Evolutionary conservation across 1,139 yeast genomes (phyloP), one percentile per base, ranked within the genome.

Genomic region (Saccharomyces hybrid): DNA sequence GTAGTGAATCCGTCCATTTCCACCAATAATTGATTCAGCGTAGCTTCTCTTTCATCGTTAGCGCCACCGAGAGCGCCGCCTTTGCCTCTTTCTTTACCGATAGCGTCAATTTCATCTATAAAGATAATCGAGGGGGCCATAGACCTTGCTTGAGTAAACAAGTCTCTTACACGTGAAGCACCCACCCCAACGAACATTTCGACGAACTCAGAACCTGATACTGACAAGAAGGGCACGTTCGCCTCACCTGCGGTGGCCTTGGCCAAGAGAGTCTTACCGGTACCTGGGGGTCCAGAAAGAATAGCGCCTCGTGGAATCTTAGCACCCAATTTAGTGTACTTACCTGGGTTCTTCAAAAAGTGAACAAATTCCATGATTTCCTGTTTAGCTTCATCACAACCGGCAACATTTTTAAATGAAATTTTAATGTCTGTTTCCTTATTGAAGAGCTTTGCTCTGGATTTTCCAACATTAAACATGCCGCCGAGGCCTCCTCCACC

Each of bases 131-230:
- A 80, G 1, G 99, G 99, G 0, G 98, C 95, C 70, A 85, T 84
- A 66, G 86, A 88, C 69, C 97, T 82, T 4, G 99, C 99, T 49
- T 89, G 88, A 64, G 86, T 83, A 71, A 93, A 93, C 66, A 93
- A 76, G 69, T 93, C 98, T 69, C 99, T 88, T 42, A 93, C 99
- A 69, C 99, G 82, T 25, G 96, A 86, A 2, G 99, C 98, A 74
- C 99, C 99, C 14, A 93, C 98, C 76, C 99, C 99, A 41, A 90
- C 97, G 75, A 90, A 93, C 98, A 93, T 91, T 72, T 93, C 99
- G 16, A 93, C 96, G 62, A 93, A 93, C 69, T 93, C 98, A n/a
- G 98, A 90, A 62, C 98, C 99, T 5, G 96, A 88, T 11, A 93
- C 98, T 14, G 96, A 86, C 61, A 83, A 82, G 67, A 93, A 93